A percentile compares a stretch with the other conserved stretches of the same genome.
Conservation (phyloP, 345 rosid genomes). For the Linum trigynum region DNA sequence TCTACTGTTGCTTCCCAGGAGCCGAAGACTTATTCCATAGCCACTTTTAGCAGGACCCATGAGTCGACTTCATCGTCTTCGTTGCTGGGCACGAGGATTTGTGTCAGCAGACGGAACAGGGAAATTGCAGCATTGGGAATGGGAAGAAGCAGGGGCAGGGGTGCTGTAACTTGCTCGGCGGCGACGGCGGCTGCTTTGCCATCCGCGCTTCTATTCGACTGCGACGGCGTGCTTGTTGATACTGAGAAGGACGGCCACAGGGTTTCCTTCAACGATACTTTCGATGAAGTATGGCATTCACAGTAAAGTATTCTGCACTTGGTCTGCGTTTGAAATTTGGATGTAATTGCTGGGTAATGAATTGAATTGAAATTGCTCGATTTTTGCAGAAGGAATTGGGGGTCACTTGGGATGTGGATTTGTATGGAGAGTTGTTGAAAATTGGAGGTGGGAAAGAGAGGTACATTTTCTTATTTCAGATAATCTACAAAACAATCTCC, state of each 20-base stretch:
- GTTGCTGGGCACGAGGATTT: conserved; percentile 3
- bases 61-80: not conserved
- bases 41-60: not conserved
- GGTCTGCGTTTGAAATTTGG: not conserved
- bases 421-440: conserved; percentile 85
- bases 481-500: not conserved
- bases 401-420: conserved; percentile 85
- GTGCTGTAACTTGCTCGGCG: conserved; percentile 38
- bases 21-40: not conserved
- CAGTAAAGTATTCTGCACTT: not conserved
- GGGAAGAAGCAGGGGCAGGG: conserved; percentile 11
- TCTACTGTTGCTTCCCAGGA: not conserved
- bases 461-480: conserved; percentile 14
- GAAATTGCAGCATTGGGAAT: conserved; percentile 13
- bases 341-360: not conserved
- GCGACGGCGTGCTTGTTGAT: conserved; percentile 95
- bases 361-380: not conserved
- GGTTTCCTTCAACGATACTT: conserved; percentile 91
- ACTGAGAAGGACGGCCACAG: conserved; percentile 94
- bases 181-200: conserved; percentile 32
- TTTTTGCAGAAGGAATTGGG: conserved; percentile 57
- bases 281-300: conserved; percentile 42
- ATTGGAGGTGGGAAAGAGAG: conserved; percentile 97
- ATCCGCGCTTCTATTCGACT: conserved; percentile 75
- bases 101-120: conserved; percentile 6